Base-by-base conservation (phyloP, 2,329 filamentous ascomycete genomes). In the Aspergillus sp. region DNA sequence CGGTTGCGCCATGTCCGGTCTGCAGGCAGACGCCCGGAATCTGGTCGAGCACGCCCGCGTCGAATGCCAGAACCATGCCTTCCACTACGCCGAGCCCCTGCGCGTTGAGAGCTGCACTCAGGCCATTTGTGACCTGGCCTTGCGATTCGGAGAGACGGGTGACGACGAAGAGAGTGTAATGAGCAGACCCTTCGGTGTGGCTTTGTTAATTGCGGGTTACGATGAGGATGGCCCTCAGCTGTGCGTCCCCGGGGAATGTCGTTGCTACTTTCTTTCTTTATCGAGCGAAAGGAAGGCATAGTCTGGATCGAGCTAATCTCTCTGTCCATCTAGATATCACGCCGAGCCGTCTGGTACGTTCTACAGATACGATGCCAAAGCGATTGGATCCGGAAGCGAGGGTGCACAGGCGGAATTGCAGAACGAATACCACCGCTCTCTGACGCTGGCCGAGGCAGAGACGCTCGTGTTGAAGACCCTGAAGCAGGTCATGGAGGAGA, bases 401-500 rank as follows among this genome's bases (percentile, higher is more conserved):
- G 94, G 94, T 61, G 94, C 94, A 45, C 94, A 99, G 76, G 94
- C 94, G 34, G 94, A 99, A 78, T 79, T 99, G 68, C 94, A 99
- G 77, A 97, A 96, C 70, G 93, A 97, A 78, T 99, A 97, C 71
- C 94, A 99, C 81, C 96, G 95, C 84, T 97, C 93, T 53, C 82
- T 99, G 58, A 96, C 92, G 40, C 87, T 99, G 58, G 80, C 83
- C 52, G 94, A 99, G 71, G 94, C 94, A 53, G 94, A 99, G 79
- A 94, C 92, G 3, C 79, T 99, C 61, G 92, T 96, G 47, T 81
- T 99, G 68, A 97, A 97, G 85, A 99, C 94, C 34, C 76, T 99
- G 73, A 99, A 97, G 83, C 94, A 99, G 78, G 94, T 99, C 64
- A 99, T 99, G 94, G 94, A 99, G 78, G 94, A 99, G 85, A 99